These are phyloP conservation scores for Pigoraptor vietnamica DNA, from an alignment of 78 protist species.

Conservation along the genomic window DNA sequence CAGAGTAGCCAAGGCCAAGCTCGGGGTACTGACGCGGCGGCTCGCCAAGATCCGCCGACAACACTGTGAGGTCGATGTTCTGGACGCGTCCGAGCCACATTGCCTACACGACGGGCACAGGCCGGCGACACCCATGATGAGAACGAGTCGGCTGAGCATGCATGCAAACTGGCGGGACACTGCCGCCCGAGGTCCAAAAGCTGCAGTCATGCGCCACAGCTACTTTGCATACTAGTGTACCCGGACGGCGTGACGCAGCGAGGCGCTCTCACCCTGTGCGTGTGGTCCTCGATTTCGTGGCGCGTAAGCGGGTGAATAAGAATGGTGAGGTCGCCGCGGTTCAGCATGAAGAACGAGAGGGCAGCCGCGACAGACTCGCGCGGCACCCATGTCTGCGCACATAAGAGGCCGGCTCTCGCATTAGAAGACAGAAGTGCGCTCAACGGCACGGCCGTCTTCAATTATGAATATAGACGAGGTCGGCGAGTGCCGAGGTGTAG, in stretches of 20 bases:
- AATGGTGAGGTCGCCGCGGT: background rate
- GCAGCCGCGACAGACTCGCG: background rate
- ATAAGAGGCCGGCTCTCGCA: too few relatives aligned
- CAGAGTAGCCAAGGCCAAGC: background rate
- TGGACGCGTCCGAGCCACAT: background rate
- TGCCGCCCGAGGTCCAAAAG: too few relatives aligned
- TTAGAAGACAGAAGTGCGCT: too few relatives aligned
- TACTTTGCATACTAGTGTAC: background rate
- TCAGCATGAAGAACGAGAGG: background rate
- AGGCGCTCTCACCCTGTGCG: background rate
- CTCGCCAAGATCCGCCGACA: background rate
- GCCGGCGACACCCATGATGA: background rate
- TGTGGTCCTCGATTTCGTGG: background rate
- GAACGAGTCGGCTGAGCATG: background rate
- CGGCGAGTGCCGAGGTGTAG: background rate
- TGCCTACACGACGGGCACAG: background rate
- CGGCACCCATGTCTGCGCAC: background rate
- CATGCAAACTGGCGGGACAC: too few relatives aligned
- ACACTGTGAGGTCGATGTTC: background rate
- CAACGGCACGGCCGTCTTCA: too few relatives aligned
- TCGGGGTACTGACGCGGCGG: background rate
- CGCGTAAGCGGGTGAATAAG: background rate
- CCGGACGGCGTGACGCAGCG: background rate
- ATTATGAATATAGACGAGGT: background rate
- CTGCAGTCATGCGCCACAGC: background rate